Conservation (phyloP, 2,329 filamentous ascomycete species). For the Trichoderma endophyticum region DNA sequence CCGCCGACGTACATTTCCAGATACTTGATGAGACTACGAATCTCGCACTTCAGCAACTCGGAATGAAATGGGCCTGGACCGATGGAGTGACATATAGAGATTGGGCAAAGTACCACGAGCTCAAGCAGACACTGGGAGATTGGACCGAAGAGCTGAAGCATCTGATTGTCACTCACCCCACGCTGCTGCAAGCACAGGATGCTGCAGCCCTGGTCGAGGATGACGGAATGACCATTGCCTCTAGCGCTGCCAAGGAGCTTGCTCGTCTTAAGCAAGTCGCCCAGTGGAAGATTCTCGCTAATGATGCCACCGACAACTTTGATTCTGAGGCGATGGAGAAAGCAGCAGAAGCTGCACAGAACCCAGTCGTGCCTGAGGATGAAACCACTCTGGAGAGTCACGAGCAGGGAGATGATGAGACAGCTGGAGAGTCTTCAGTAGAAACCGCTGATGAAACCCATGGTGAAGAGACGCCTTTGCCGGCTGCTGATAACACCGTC, state of each 20-base stretch:
- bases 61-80: conserved; percentile 93
- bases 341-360: conserved; percentile 47
- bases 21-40: conserved; percentile 81
- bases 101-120: conserved; percentile 89
- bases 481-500: conserved; percentile 11
- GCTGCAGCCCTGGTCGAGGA: conserved; percentile 69
- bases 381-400: conserved; percentile 22
- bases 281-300: conserved; percentile 74
- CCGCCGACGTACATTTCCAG: conserved; percentile 75
- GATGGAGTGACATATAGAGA: conserved; percentile 95
- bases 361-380: conserved; percentile 21
- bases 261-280: conserved; percentile 77
- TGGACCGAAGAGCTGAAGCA: conserved; percentile 82
- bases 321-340: conserved; percentile 62
- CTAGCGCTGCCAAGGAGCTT: conserved; percentile 76
- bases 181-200: conserved; percentile 64
- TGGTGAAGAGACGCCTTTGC: conserved; percentile 20
- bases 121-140: conserved; percentile 77
- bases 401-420: conserved; percentile 21
- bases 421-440: conserved; percentile 28
- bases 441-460: conserved; percentile 11
- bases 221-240: conserved; percentile 75
- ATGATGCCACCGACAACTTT: conserved; percentile 76
- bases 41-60: conserved; percentile 83
- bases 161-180: conserved; percentile 70